Percentiles rank a stretch among this genome's conserved stretches.
These are phyloP conservation scores for Cicer pinnatifidum DNA, from an alignment of 306 rosid genomes.

Conservation along the genomic window DNA sequence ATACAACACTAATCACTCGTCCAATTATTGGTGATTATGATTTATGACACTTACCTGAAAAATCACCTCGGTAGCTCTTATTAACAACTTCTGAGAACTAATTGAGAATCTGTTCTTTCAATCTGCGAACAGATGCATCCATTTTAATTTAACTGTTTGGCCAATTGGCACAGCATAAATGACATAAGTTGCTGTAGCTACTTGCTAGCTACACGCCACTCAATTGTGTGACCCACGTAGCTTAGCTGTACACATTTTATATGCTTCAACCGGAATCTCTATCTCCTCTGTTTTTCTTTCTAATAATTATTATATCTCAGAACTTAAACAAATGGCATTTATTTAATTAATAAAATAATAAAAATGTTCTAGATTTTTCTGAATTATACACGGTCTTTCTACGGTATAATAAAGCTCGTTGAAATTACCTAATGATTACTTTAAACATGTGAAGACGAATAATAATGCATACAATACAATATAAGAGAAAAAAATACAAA, in stretches of 20 bases:
- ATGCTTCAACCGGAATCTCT: slow-evolving; percentile 39
- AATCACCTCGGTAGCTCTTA: slow-evolving; percentile 2
- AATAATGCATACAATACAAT: background rate
- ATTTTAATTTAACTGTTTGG: slow-evolving; percentile 36
- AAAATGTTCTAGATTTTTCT: slow-evolving; percentile 33
- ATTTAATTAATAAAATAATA: background rate
- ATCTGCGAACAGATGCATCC: slow-evolving; percentile 28
- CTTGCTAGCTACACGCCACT: slow-evolving; percentile 33
- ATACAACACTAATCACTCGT: slow-evolving; percentile 1
- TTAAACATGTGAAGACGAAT: background rate
- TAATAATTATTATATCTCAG: slow-evolving; percentile 36
- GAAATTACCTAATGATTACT: background rate
- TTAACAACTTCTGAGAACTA: slow-evolving; percentile 24
- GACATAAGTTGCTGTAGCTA: slow-evolving; percentile 18
- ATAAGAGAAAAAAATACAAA: background rate
- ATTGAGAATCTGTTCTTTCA: slow-evolving; percentile 27
- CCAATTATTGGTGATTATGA: slow-evolving; percentile 5
- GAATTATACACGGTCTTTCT: slow-evolving; percentile 24
- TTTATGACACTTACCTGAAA: slow-evolving; percentile 34
- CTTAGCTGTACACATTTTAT: slow-evolving; percentile 35
- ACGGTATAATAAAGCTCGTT: slow-evolving; percentile 27
- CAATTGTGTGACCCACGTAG: slow-evolving; percentile 29
- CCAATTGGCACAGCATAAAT: slow-evolving; percentile 25
- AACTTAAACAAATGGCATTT: slow-evolving; percentile 20
- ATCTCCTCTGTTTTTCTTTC: slow-evolving; percentile 28